Percentiles rank a stretch among this genome's conserved stretches.
Evolutionary conservation across 352 stramenopile genomes (phyloP).

Genomic region (Phytopythium cucurbitacearum): DNA sequence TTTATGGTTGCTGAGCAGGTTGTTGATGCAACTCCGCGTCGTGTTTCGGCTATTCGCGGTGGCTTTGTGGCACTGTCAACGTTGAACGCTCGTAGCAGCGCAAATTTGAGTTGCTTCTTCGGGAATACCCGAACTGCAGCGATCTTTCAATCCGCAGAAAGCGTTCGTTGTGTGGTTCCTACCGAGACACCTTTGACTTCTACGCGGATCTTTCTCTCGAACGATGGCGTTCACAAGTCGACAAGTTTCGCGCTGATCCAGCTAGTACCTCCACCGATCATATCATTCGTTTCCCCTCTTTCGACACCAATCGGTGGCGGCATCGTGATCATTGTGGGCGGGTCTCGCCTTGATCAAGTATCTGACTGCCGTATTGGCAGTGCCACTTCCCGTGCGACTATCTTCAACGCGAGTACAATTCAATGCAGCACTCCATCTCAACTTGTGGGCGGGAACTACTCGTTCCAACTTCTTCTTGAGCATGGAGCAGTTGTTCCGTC

Average conservation of each 20-base stretch:
- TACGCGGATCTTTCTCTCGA: conserved; percentile 34
- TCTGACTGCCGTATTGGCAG: conserved; percentile 74
- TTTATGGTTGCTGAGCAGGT: conserved; percentile 46
- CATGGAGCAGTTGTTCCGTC: conserved; percentile 36
- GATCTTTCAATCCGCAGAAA: conserved; percentile 26
- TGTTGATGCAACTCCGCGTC: conserved; percentile 20
- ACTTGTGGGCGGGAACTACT: conserved; percentile 23
- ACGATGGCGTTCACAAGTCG: conserved; percentile 44
- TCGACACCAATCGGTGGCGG: conserved; percentile 32
- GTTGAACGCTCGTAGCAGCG: conserved; percentile 25
- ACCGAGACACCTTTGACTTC: conserved; percentile 17
- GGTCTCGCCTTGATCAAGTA: conserved; percentile 44
- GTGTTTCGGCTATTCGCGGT: conserved; percentile 25
- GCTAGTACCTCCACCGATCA: conserved; percentile 43
- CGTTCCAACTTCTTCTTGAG: conserved; percentile 31
- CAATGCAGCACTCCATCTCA: conserved; percentile 39
- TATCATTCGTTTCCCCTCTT: conserved; percentile 29
- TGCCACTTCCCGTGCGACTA: conserved; percentile 16
- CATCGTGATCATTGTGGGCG: conserved; percentile 33
- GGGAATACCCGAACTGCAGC: conserved; percentile 16
- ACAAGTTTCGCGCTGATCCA: conserved; percentile 27
- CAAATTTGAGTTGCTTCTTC: conserved; percentile 59
- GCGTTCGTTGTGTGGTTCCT: conserved; percentile 36
- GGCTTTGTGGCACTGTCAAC: conserved; percentile 31
- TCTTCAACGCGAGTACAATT: conserved; percentile 20